Evolutionary conservation across 1,284 basidiomycete genomes (phyloP), one percentile per base, ranked within the genome.

Genomic region (Lentinula novae-zelandiae): DNA sequence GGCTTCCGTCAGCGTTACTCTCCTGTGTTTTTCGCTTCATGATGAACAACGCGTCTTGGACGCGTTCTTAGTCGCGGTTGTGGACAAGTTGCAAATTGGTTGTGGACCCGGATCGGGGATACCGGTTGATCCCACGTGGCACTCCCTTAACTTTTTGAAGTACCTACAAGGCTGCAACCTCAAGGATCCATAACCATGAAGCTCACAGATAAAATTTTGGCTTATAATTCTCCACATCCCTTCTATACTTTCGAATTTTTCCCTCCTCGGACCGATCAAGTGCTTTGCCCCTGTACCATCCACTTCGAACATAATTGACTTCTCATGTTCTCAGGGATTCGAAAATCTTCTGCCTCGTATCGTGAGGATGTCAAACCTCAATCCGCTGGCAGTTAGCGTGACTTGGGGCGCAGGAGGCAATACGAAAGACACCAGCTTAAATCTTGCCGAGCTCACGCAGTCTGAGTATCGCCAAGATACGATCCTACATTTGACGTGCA

Each of bases 321-420:
- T 56, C 50, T 36, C 46, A 33, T 50, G 61, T 34, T 55, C 65
- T 33, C 73, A 93, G 85, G 96, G 92, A 63, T 92, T 92, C 69
- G 87, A 91, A 68, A 96, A 96, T 72, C 80, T 96, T 31, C 78
- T 93, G 63, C 79, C 89, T 64, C 87, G 96, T 64, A 92, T 93
- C 65, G 83, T 85, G 34, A 84, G 94, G 57, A 78, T 97, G 55
- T 77, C 86, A 38, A 70, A 78, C 4, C 76, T 93, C 34, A 78
- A 85, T 17, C 94, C 94, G 10, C 76, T 94, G 10, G 92, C 90
- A 36, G 82, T 96, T 66, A 94, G 90, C 68, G 83, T 98, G 40
- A 98, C 96, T 67, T 98, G 96, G 96, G 96, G 96, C 54, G 95
- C 96, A 0, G 95, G 96, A n/a, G 96, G 97, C 0, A 87, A 89